A percentile compares a stretch with the other conserved stretches of the same genome.
phyloP scores from a whole-genome alignment of 164 flowering plant species.

The Umbellularia californica region DNA sequence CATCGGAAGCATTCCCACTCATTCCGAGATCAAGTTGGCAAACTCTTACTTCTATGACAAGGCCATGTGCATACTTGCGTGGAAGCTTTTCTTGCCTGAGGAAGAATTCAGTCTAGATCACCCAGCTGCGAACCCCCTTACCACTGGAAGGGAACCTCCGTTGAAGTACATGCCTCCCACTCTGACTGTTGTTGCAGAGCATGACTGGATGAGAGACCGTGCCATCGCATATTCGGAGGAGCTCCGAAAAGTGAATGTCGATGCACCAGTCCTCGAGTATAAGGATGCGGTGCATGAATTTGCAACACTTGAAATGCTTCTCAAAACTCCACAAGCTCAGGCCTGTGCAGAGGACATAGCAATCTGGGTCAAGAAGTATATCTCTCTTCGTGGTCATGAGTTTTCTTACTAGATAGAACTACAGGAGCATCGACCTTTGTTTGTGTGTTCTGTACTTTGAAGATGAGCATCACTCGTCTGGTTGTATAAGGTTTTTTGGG shows the following conservation, averaged over 20 bases:
- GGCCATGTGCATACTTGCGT: conserved; percentile 43
- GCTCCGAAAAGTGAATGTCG: conserved; percentile 47
- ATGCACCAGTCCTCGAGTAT: conserved; percentile 55
- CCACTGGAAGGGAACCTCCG: conserved; percentile 30
- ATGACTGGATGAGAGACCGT: conserved; percentile 58
- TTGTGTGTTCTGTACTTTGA: background rate
- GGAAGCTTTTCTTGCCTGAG: conserved; percentile 51
- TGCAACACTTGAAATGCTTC: conserved; percentile 50
- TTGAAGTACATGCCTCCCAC: conserved; percentile 53
- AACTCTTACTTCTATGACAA: conserved; percentile 59
- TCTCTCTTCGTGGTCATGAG: conserved; percentile 46
- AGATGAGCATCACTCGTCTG: background rate
- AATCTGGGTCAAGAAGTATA: conserved; percentile 54
- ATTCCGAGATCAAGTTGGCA: conserved; percentile 41
- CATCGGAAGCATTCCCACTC: conserved; percentile 48
- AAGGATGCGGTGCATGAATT: conserved; percentile 54
- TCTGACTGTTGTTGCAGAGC: conserved; percentile 50
- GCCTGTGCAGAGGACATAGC: conserved; percentile 57
- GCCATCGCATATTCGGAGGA: conserved; percentile 56
- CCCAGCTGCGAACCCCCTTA: conserved; percentile 55
- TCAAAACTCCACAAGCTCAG: conserved; percentile 48
- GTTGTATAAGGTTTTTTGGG: background rate
- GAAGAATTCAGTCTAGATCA: conserved; percentile 46
- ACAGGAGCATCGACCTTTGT: background rate
- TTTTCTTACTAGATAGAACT: conserved; percentile 36